These are phyloP conservation scores for Lentinula lateritia DNA, from an alignment of 768 basidiomycete genomes.

Conservation along the genomic window DNA sequence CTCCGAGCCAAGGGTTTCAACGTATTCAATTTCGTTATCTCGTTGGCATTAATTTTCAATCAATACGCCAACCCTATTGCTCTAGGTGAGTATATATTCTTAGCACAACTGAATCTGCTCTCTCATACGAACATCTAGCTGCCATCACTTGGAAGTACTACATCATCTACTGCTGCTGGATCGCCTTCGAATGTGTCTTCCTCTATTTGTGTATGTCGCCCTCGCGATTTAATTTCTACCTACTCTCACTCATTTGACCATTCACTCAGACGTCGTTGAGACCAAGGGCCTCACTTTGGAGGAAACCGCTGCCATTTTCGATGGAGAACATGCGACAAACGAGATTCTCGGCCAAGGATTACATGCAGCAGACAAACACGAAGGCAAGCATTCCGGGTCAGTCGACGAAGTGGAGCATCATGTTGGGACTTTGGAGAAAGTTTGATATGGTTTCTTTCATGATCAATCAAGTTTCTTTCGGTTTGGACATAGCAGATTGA, in stretches of 20 bases:
- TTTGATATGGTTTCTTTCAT: neutral
- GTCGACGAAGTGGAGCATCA: neutral
- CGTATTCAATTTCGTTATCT: slow-evolving; percentile 75
- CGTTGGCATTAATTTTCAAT: slow-evolving; percentile 80
- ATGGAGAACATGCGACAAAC: slow-evolving; percentile 49
- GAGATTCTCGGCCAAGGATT: neutral
- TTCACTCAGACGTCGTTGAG: slow-evolving; percentile 47
- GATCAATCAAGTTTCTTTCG: neutral
- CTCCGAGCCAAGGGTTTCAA: slow-evolving; percentile 86
- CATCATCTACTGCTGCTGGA: slow-evolving; percentile 70
- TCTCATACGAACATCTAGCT: slow-evolving; percentile 15
- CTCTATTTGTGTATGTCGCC: slow-evolving; percentile 46
- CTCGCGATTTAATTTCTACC: neutral
- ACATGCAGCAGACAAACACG: neutral
- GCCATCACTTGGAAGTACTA: slow-evolving; percentile 74
- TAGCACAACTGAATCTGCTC: slow-evolving; percentile 1
- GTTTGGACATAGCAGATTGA: neutral
- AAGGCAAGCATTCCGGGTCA: neutral
- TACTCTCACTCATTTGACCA: neutral
- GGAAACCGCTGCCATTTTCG: slow-evolving; percentile 79
- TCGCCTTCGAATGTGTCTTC: slow-evolving; percentile 60
- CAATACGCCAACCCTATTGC: slow-evolving; percentile 86
- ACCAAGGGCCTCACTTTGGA: slow-evolving; percentile 71
- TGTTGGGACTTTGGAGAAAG: slow-evolving; percentile 2
- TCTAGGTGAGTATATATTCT: slow-evolving; percentile 29